These are phyloP conservation scores for Trypanosoma rangeli DNA, from an alignment of 208 protist species.

Conservation along the genomic window DNA sequence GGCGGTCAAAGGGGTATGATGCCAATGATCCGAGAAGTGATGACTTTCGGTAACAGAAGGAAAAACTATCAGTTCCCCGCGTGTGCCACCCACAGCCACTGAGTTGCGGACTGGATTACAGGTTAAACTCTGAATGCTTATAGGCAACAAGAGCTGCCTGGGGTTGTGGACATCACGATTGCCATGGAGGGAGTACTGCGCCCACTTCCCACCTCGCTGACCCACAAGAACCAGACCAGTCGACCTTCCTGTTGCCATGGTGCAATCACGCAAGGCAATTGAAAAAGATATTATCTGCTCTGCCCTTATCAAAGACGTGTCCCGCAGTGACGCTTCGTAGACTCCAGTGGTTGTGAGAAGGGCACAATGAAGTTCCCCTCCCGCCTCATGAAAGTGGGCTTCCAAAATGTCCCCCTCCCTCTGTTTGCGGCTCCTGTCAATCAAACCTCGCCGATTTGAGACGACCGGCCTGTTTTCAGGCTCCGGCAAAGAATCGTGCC, in stretches of 20 bases:
- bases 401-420: slow-evolving; percentile 20
- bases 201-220: slow-evolving; percentile 44
- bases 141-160: slow-evolving; percentile 29
- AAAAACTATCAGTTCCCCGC: slow-evolving; percentile 77
- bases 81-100: slow-evolving; percentile 69
- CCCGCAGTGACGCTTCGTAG: slow-evolving; percentile 46
- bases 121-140: slow-evolving; percentile 55
- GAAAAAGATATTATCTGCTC: slow-evolving; percentile 44
- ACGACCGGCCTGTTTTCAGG: slow-evolving; percentile 27
- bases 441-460: not conserved
- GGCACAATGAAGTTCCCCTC: slow-evolving; percentile 58
- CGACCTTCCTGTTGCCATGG: slow-evolving; percentile 43
- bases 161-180: slow-evolving; percentile 7
- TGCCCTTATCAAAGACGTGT: slow-evolving; percentile 17
- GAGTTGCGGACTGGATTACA: slow-evolving; percentile 47
- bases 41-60: slow-evolving; percentile 51
- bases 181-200: slow-evolving; percentile 40
- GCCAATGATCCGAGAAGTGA: slow-evolving; percentile 89
- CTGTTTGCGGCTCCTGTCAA: not conserved
- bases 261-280: slow-evolving; percentile 20
- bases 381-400: slow-evolving; percentile 31
- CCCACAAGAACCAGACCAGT: slow-evolving; percentile 72
- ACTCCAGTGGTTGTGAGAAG: slow-evolving; percentile 52
- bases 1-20: slow-evolving; percentile 81
- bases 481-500: not conserved